Evolutionary conservation across 306 rosid genomes (phyloP).

Genomic region (Quillaja saponaria): DNA sequence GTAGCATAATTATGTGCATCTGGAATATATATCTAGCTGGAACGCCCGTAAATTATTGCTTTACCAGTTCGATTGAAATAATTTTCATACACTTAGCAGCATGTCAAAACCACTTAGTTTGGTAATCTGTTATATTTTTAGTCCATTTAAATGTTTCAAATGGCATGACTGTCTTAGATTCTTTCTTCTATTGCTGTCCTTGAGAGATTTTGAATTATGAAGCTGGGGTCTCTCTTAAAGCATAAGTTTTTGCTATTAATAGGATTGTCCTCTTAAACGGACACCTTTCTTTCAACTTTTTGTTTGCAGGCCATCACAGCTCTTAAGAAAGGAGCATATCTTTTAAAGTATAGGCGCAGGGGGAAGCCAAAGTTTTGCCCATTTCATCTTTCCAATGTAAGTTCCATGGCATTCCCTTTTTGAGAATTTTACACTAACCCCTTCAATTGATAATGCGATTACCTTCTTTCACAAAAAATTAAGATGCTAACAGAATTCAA

Average conservation of each 20-base stretch:
- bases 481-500: slow-evolving; percentile 2
- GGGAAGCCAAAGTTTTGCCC: slow-evolving; percentile 99
- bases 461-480: background rate
- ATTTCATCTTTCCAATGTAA: slow-evolving; percentile 87
- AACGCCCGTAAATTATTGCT: background rate
- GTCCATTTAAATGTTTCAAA: background rate
- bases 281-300: slow-evolving; percentile 20
- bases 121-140: slow-evolving; percentile 3
- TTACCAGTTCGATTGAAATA: background rate
- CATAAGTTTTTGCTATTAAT: slow-evolving; percentile 25
- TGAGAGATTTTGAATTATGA: slow-evolving; percentile 16
- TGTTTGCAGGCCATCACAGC: slow-evolving; percentile 69
- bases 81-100: slow-evolving; percentile 9
- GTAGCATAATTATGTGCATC: background rate
- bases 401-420: slow-evolving; percentile 35
- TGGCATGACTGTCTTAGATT: slow-evolving; percentile 1
- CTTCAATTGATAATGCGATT: slow-evolving; percentile 16
- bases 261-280: slow-evolving; percentile 13
- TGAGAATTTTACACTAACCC: slow-evolving; percentile 11
- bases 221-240: slow-evolving; percentile 24
- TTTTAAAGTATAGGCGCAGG: slow-evolving; percentile 88
- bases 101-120: background rate
- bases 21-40: background rate
- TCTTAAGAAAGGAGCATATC: slow-evolving; percentile 91
- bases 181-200: slow-evolving; percentile 13